Evolutionary conservation across 2,329 filamentous ascomycete species (phyloP).

Genomic region (Byssochlamys sp.): DNA sequence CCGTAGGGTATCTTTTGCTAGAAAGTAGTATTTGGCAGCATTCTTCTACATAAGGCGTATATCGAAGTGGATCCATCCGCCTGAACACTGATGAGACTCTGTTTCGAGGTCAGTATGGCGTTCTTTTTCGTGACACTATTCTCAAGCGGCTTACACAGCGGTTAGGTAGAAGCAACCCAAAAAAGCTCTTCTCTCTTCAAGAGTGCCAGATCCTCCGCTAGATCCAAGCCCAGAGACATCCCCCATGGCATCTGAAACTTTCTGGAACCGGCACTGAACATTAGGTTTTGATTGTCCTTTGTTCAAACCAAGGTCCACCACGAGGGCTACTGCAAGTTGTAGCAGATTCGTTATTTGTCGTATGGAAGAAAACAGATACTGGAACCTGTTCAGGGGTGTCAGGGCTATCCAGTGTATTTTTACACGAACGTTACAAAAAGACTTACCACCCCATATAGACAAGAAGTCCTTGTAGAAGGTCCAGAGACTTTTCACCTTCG

Average conservation of each 20-base stretch:
- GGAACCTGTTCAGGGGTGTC: neutral
- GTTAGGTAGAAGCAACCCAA: slow-evolving; percentile 3
- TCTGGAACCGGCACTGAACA: neutral
- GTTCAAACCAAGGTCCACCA: slow-evolving; percentile 20
- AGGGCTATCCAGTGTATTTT: neutral
- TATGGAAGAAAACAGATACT: neutral
- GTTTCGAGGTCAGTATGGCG: neutral
- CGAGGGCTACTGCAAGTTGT: slow-evolving; percentile 22
- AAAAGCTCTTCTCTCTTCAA: slow-evolving; percentile 3
- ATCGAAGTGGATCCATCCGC: neutral
- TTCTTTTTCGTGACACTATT: neutral
- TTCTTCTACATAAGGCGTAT: slow-evolving; percentile 4
- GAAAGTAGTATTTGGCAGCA: slow-evolving; percentile 1
- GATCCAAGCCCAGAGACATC: neutral
- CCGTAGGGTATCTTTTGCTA: neutral
- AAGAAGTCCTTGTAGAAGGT: slow-evolving; percentile 25
- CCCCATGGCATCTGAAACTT: slow-evolving; percentile 1
- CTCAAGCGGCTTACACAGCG: neutral
- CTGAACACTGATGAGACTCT: neutral
- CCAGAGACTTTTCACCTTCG: slow-evolving; percentile 20
- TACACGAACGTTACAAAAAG: neutral
- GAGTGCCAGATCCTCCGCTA: neutral
- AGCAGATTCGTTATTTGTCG: slow-evolving; percentile 16
- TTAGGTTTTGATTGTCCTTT: neutral
- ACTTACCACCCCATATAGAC: slow-evolving; percentile 21